Base-by-base conservation (phyloP, 2,329 filamentous ascomycete genomes). In the Nothopassalora personata region DNA sequence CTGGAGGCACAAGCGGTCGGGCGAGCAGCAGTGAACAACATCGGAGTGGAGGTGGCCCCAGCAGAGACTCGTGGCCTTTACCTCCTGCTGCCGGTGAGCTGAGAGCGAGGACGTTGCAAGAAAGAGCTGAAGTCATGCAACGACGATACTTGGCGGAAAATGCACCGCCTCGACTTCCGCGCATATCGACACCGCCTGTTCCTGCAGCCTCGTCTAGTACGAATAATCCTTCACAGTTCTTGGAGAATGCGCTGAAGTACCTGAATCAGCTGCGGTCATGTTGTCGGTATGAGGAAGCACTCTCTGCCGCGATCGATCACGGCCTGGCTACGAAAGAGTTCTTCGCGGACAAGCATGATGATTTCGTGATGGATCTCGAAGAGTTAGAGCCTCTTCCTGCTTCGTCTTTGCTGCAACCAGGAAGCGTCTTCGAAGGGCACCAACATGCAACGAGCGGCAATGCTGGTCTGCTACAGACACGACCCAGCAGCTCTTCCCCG, bases 231-330 rank as follows among this genome's bases (percentile, higher is more conserved):
- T 72, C 73, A 39, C 70, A 73, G 13, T 71, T 75, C 53, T 69
- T 87, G 54, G 83, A 85, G 67, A 80, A 83, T 64, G 81, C 82
- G 1, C 81, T 88, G 66, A 80, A 79, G 65, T 88, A 87, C 69
- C 77, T 88, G 15, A 81, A 83, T 56, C 77, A 79, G 54, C 74
- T 88, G 61, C 81, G 83, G 15, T 76, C 77, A 56, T 82, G 80
- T 31, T 76, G 71, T 56, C 78, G 76, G 11, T 77, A 81, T 54
- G 79, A 84, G 60, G 82, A 86, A 62, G 81, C 80, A 60, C 71
- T 84, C 18, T 76, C 75, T 36, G 77, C 76, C 18, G 82, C 82
- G 13, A 77, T 80, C 5, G 81, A 81, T 30, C 78, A 78, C 28
- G 80, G 80, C 11, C 78, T 86, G 57, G 74, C 80, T 19, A 76